A percentile compares a stretch with the other conserved stretches of the same genome.
Evolutionary conservation across 306 rosid species (phyloP).

Genomic region (Styphnolobium japonicum): DNA sequence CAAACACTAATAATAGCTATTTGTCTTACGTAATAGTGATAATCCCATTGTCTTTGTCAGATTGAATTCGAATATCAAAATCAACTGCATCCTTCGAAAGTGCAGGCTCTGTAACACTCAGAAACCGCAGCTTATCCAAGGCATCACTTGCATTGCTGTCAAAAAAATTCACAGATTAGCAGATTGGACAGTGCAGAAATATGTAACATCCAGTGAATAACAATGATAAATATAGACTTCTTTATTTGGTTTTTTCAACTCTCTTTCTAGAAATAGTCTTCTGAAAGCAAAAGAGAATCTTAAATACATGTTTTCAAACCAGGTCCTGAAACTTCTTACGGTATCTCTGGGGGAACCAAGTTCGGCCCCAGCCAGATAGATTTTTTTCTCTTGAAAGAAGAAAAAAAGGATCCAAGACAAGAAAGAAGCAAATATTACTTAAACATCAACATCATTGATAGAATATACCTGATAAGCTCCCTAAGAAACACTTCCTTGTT

Average conservation of each 20-base stretch:
- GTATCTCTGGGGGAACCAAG: not conserved
- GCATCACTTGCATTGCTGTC: slow-evolving; percentile 98
- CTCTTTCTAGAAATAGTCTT: not conserved
- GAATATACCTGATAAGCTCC: slow-evolving; percentile 84
- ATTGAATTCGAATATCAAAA: slow-evolving; percentile 76
- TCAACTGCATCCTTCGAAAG: slow-evolving; percentile 73
- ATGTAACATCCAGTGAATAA: not conserved
- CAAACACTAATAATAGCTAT: not conserved
- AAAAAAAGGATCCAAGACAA: not conserved
- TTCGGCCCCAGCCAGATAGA: no score
- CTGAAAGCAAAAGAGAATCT: not conserved
- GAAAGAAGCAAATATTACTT: not conserved
- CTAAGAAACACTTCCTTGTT: slow-evolving; percentile 96
- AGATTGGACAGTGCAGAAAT: not conserved
- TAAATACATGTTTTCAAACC: not conserved
- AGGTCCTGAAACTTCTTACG: not conserved
- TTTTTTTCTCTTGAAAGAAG: no score
- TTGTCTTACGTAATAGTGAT: slow-evolving; percentile 68
- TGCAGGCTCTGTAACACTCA: slow-evolving; percentile 79
- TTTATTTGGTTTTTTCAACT: not conserved
- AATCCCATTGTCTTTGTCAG: slow-evolving; percentile 85
- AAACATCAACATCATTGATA: not conserved
- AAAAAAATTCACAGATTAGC: slow-evolving; percentile 11
- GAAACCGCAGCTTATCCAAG: slow-evolving; percentile 90
- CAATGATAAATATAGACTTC: not conserved